Conservation (phyloP, 208 protist genomes). For the Crithidia brevicula region DNA sequence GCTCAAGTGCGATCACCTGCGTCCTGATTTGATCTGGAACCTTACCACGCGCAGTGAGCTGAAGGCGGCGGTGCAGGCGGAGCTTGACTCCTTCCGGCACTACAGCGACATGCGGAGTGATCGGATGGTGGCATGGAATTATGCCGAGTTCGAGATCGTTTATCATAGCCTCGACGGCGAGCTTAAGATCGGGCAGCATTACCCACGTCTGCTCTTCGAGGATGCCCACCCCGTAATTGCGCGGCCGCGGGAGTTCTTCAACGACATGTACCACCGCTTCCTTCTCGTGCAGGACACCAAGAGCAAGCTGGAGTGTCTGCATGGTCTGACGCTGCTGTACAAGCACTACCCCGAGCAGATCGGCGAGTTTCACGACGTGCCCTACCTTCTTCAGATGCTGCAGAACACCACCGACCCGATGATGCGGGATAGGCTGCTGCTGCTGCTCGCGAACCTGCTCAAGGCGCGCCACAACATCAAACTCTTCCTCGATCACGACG, state of each 20-base stretch:
- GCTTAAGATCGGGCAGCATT: slow-evolving; percentile 88
- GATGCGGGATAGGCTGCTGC: slow-evolving; percentile 88
- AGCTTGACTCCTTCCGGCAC: slow-evolving; percentile 74
- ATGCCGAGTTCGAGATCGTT: slow-evolving; percentile 93
- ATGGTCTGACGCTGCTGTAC: slow-evolving; percentile 92
- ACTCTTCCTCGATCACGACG: slow-evolving; percentile 90
- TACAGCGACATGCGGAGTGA: slow-evolving; percentile 47
- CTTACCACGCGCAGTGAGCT: slow-evolving; percentile 91
- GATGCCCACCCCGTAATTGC: slow-evolving; percentile 63
- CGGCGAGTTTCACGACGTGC: slow-evolving; percentile 87
- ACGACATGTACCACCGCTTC: slow-evolving; percentile 94
- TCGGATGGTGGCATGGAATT: slow-evolving; percentile 88
- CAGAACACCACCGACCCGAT: slow-evolving; percentile 74
- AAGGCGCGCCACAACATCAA: slow-evolving; percentile 89
- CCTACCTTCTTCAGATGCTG: slow-evolving; percentile 83
- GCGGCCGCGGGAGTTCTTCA: slow-evolving; percentile 91
- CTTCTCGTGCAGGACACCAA: slow-evolving; percentile 79
- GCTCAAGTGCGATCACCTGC: slow-evolving; percentile 81
- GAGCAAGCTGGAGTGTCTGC: slow-evolving; percentile 80
- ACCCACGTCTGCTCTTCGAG: slow-evolving; percentile 92
- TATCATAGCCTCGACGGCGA: slow-evolving; percentile 92
- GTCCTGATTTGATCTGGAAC: slow-evolving; percentile 95
- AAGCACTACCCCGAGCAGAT: slow-evolving; percentile 81
- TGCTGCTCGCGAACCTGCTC: slow-evolving; percentile 78
- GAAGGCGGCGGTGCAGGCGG: slow-evolving; percentile 78